Evolutionary conservation across 1,284 basidiomycete species (phyloP).

Genomic region (Ganoderma boninense): DNA sequence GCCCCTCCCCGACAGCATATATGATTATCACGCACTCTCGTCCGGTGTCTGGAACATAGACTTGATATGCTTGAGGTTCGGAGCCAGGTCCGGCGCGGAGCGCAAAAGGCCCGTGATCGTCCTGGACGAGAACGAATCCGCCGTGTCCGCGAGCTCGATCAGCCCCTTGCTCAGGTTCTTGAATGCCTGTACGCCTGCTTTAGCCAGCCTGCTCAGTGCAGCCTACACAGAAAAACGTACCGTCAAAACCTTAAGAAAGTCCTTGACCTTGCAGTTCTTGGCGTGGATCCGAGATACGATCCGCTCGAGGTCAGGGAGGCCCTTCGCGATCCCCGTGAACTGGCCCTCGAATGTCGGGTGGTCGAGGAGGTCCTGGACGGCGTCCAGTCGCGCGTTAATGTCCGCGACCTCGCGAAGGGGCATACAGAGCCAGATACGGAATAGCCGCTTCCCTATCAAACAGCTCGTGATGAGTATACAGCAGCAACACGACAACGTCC

Average conservation of each 20-base stretch:
- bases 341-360: conserved; percentile 79
- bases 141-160: conserved; percentile 65
- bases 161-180: conserved; percentile 76
- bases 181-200: conserved; percentile 67
- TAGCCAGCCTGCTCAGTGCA: not conserved
- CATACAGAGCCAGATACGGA: conserved; percentile 94
- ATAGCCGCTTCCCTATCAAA: conserved; percentile 82
- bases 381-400: conserved; percentile 92
- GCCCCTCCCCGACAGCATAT: not conserved
- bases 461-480: not conserved
- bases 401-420: conserved; percentile 82
- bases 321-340: conserved; percentile 80
- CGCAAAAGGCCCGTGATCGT: conserved; percentile 80
- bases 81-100: conserved; percentile 81
- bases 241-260: conserved; percentile 84
- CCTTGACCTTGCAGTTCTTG: conserved; percentile 84
- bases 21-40: conserved; percentile 56
- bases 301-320: conserved; percentile 92
- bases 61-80: conserved; percentile 76
- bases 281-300: conserved; percentile 94
- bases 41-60: conserved; percentile 74
- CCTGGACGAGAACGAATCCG: conserved; percentile 79
- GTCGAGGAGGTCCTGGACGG: conserved; percentile 88
- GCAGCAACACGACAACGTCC: not conserved
- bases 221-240: conserved; percentile 53